A percentile compares a stretch with the other conserved stretches of the same genome.
Conservation (phyloP, 371 early-diverging fungal genomes). For the Blastocladiella emersonii region DNA sequence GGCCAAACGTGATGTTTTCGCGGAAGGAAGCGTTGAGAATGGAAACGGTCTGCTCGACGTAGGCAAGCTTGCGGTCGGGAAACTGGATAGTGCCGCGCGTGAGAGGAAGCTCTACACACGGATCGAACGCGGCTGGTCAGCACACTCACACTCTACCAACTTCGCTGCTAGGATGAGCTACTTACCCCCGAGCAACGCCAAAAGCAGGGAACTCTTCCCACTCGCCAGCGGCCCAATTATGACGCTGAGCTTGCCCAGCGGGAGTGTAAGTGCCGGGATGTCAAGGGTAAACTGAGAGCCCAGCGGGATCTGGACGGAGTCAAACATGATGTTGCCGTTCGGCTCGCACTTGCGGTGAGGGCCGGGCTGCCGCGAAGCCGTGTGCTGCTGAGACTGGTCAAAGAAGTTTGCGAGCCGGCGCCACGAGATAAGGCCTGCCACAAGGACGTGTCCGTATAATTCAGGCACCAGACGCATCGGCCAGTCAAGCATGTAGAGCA, state of each 20-base stretch:
- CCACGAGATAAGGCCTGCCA: conserved; percentile 23
- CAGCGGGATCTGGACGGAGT: no score
- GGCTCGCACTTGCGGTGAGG: no score
- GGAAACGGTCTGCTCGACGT: conserved; percentile 48
- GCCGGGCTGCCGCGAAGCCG: no score
- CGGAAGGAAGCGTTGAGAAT: conserved; percentile 62
- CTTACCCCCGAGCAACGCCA: conserved; percentile 48
- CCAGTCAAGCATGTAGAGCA: conserved; percentile 37
- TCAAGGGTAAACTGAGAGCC: no score
- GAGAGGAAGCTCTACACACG: no score
- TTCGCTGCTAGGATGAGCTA: no score
- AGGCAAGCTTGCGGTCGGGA: background rate
- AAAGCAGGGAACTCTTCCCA: conserved; percentile 50
- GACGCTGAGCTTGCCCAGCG: conserved; percentile 37
- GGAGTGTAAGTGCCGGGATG: no score
- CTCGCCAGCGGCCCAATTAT: conserved; percentile 45
- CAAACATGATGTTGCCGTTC: no score
- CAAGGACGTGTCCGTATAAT: conserved; percentile 20
- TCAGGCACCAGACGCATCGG: conserved; percentile 11
- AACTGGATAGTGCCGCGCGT: conserved; percentile 10
- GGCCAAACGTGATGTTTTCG: conserved; percentile 71
- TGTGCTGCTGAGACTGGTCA: no score
- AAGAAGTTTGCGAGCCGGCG: conserved; percentile 30
- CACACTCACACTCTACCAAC: no score
- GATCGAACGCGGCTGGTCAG: no score